Base-by-base conservation (phyloP, 805 yeast species). In the Yamadazyma olivae region DNA sequence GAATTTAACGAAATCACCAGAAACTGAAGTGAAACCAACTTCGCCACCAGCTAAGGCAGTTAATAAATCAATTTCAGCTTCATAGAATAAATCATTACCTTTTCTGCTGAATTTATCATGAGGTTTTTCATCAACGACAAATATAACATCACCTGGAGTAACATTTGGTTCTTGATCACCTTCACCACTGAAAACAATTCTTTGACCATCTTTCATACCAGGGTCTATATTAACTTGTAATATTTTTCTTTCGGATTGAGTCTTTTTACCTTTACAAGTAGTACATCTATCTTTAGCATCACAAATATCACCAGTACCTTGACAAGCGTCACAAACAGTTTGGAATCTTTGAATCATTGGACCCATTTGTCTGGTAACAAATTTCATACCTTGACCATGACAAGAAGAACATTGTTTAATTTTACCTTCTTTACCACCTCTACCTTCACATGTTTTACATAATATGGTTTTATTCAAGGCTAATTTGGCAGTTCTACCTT, bases 331-430 rank as follows among this genome's bases (percentile, higher is more conserved):
- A 83, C 99, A 93, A 36, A 79, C 81, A 30, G 95, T 80, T 71
- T 93, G 98, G 79, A 86, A 86, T 75, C 96, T 85, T 73, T 93
- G 99, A 56, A 93, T 85, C 90, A 93, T 88, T 49, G 96, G 96
- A 52, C 99, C 99, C 96, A 93, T 90, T 69, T 93, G 98, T 72
- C 95, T 85, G 35, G 96, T 87, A 49, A 89, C 83, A 48, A 91
- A 83, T 65, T 79, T 86, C 63, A 83, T 67, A 77, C 99, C 99
- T 53, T 77, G 75, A 65, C 99, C 99, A 57, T 78, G 76, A 81
- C 99, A 93, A 26, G 79, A 61, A 35, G 79, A 48, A 80, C 99
- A 93, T 53, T 79, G 79, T 71, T 83, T 84, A 47, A 90, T 95
- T 39, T 86, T 73, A 46, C 93, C 95, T 50, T 81, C 85, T 56